Evolutionary conservation across 208 protist genomes (phyloP).

Genomic region (Naegleria lovaniensis): DNA sequence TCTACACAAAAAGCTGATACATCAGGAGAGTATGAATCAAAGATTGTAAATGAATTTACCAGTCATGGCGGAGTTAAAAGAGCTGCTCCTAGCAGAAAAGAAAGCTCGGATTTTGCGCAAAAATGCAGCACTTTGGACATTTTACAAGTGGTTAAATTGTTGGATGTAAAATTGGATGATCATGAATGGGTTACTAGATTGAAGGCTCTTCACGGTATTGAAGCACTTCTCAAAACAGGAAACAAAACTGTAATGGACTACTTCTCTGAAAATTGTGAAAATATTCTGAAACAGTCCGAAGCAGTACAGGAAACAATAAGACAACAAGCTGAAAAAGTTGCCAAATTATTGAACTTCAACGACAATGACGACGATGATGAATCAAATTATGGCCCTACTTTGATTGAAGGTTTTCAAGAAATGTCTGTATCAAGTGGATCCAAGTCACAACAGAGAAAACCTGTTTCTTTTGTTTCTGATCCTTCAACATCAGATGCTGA

Average conservation of each 20-base stretch:
- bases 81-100: background rate
- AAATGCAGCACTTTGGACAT: background rate
- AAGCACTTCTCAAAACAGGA: background rate
- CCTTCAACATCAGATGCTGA: background rate
- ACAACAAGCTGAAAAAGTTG: background rate
- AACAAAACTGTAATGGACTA: background rate
- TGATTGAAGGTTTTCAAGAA: background rate
- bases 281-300: background rate
- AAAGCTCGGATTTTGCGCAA: background rate
- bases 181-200: background rate
- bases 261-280: background rate
- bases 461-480: background rate
- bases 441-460: background rate
- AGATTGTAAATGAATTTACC: slow-evolving; percentile 15
- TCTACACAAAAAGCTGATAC: background rate
- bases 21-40: background rate
- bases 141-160: background rate
- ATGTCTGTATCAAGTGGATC: background rate
- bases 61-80: background rate
- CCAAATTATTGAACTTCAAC: background rate
- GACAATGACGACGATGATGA: background rate
- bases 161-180: slow-evolving; percentile 4
- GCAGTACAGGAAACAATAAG: background rate
- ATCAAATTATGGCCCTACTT: background rate
- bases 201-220: background rate